phyloP scores from a whole-genome alignment of 2,329 filamentous ascomycete genomes.

The Ophiostoma angusticollis region DNA sequence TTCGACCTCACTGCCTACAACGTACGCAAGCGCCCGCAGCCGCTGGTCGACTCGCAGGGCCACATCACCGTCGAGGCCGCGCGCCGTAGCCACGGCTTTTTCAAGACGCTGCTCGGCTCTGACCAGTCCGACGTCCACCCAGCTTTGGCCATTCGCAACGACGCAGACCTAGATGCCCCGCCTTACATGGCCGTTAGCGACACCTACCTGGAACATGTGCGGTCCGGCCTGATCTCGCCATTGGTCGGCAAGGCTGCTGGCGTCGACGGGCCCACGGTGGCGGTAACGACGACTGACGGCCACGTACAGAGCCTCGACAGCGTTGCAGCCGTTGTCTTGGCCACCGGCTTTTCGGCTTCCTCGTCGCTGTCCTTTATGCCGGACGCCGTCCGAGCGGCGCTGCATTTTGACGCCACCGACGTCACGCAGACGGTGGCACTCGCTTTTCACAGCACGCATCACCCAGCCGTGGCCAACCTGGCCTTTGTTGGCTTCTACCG shows the following conservation, averaged over 20 bases:
- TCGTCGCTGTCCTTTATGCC: slow-evolving; percentile 54
- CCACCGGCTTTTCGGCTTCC: slow-evolving; percentile 60
- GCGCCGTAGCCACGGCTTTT: slow-evolving; percentile 37
- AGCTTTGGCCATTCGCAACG: slow-evolving; percentile 25
- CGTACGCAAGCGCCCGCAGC: slow-evolving; percentile 44
- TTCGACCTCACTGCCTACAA: slow-evolving; percentile 64
- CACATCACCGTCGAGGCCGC: slow-evolving; percentile 49
- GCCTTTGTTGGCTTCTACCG: slow-evolving; percentile 78
- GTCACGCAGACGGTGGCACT: slow-evolving; percentile 50
- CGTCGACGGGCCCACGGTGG: slow-evolving; percentile 23
- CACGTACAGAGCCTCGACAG: slow-evolving; percentile 37
- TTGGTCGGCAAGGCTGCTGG: slow-evolving; percentile 34
- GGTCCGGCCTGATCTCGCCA: slow-evolving; percentile 45
- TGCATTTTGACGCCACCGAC: slow-evolving; percentile 45
- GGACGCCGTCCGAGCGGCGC: slow-evolving; percentile 34
- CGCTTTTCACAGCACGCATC: slow-evolving; percentile 53
- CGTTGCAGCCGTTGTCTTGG: slow-evolving; percentile 56
- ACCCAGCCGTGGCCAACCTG: slow-evolving; percentile 46
- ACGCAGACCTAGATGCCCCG: slow-evolving; percentile 35
- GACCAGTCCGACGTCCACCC: slow-evolving; percentile 40
- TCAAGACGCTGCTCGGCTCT: slow-evolving; percentile 34
- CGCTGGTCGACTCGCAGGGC: slow-evolving; percentile 50
- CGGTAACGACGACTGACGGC: slow-evolving; percentile 20
- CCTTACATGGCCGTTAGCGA: slow-evolving; percentile 59
- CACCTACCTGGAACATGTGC: slow-evolving; percentile 60